Evolutionary conservation across 225 moss, liverwort and hornwort species (phyloP), one percentile per base, ranked within the genome.

Genomic region (Takakia lepidozioides): DNA sequence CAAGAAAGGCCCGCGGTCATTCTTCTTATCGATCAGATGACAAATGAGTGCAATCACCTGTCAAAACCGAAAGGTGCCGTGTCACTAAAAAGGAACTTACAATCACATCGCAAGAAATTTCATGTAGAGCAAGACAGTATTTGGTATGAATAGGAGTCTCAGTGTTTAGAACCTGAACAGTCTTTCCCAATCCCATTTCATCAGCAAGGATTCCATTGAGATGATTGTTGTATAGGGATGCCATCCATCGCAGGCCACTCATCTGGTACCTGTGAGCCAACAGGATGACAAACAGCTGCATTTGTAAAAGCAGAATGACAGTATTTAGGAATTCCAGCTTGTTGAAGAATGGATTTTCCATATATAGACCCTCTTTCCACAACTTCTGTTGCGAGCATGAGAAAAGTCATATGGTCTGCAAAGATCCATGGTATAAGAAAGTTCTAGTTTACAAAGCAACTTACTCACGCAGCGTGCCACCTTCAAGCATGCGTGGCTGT

Each of bases 161-260:
- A 23, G 18, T 4, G 0, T 16, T n/a, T n/a, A n/a, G 53, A 14
- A 73, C 82, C 79, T 98, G 98, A 20, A 98, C 98, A 58, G 98
- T 98, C 71, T 98, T 98, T 24, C 98, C 98, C 22, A 98, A 76
- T 29, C 98, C 98, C 98, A 98, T 98, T 70, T 98, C 98, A 73
- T 98, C 98, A 30, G 98, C 98, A 35, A 98, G 78, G 60, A 98
- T 98, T 46, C 98, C 98, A 70, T 98, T 98, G 23, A 98, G 77
- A 58, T 74, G 72, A 66, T 98, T 98, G 74, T 98, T 98, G 76
- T 98, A 98, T 46, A 98, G 37, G 17, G 98, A 98, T 53, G 91
- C 91, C 87, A 98, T 72, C 98, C 98, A 98, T 19, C 87, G 82
- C 22, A 98, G 54, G 25, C 98, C 98, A 69, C 87, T 98, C 76